A percentile compares a stretch with the other conserved stretches of the same genome.
These are phyloP conservation scores for Rhodotorula toruloides DNA, from an alignment of 768 basidiomycete genomes.

Conservation along the genomic window DNA sequence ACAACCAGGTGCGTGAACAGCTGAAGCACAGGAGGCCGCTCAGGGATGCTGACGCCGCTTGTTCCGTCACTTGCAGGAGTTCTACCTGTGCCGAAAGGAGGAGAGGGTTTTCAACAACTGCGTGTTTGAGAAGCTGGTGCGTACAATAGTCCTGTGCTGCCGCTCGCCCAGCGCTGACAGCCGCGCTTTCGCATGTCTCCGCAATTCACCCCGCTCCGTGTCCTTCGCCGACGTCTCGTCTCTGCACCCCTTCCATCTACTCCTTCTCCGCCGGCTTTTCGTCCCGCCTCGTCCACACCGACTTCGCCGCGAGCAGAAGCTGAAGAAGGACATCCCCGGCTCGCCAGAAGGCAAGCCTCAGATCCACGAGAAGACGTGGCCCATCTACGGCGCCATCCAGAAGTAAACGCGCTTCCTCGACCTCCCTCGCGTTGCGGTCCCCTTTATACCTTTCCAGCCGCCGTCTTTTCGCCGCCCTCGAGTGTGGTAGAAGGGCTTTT, in stretches of 20 bases:
- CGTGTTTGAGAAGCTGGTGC: constrained; percentile 85
- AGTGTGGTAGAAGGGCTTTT: neutral
- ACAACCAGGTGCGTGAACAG: constrained; percentile 92
- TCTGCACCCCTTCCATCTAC: neutral
- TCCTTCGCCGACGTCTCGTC: neutral
- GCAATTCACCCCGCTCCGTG: too few species aligned
- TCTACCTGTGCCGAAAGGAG: constrained; percentile 77
- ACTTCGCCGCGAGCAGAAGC: constrained; percentile 57
- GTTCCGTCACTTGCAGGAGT: constrained; percentile 62
- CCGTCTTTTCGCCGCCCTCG: neutral
- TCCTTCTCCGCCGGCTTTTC: neutral
- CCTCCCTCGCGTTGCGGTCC: too few species aligned
- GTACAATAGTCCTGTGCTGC: neutral
- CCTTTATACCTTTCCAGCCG: neutral
- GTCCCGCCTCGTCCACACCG: neutral
- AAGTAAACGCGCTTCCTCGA: constrained; percentile 53
- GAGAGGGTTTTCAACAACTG: constrained; percentile 85
- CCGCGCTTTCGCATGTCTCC: too few species aligned
- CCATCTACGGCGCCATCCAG: constrained; percentile 76
- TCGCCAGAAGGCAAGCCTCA: constrained; percentile 71
- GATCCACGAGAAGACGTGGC: constrained; percentile 76
- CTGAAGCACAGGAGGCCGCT: too few species aligned
- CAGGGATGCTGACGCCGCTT: neutral
- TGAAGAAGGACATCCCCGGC: constrained; percentile 85
- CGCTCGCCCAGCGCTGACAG: neutral